Percentiles rank a stretch among this genome's conserved stretches.
These are phyloP conservation scores for Jamesozyma spencerorum DNA, from an alignment of 805 yeast genomes.

Conservation along the genomic window DNA sequence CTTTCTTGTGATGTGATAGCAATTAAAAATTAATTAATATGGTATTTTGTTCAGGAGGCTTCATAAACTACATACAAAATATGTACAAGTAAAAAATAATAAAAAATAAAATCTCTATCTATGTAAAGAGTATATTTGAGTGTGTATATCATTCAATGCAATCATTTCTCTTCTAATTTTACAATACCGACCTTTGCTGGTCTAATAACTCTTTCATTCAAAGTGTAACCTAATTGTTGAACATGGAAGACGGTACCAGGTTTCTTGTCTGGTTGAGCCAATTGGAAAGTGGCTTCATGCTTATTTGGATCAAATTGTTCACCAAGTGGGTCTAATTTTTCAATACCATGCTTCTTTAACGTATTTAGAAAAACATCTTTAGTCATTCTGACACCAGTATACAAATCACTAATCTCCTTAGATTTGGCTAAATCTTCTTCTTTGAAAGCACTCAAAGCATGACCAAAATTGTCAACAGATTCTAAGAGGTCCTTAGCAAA, in stretches of 20 bases:
- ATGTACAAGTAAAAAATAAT: too few species aligned
- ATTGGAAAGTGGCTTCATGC: constrained; percentile 89
- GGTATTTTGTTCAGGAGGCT: too few species aligned
- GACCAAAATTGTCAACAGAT: constrained; percentile 81
- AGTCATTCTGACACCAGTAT: constrained; percentile 88
- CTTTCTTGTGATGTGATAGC: too few species aligned
- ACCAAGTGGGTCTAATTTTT: constrained; percentile 73
- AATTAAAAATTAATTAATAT: too few species aligned
- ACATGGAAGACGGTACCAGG: constrained; percentile 90
- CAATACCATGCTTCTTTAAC: constrained; percentile 67
- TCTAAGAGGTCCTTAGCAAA: constrained; percentile 85
- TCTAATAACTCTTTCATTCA: constrained; percentile 80
- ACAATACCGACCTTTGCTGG: constrained; percentile 96
- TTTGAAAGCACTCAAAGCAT: constrained; percentile 68
- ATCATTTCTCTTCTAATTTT: constrained; percentile 34
- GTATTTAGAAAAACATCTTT: constrained; percentile 80
- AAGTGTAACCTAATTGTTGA: constrained; percentile 80
- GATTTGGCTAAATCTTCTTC: constrained; percentile 50
- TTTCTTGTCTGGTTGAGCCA: constrained; percentile 77
- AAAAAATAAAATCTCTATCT: too few species aligned
- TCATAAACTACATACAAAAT: too few species aligned
- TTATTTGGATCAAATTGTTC: constrained; percentile 81
- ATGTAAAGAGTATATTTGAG: too few species aligned
- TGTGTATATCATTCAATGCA: neutral
- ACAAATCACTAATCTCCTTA: constrained; percentile 60